Conservation (phyloP, 352 stramenopile genomes). For the Phytophthora kernoviae region DNA sequence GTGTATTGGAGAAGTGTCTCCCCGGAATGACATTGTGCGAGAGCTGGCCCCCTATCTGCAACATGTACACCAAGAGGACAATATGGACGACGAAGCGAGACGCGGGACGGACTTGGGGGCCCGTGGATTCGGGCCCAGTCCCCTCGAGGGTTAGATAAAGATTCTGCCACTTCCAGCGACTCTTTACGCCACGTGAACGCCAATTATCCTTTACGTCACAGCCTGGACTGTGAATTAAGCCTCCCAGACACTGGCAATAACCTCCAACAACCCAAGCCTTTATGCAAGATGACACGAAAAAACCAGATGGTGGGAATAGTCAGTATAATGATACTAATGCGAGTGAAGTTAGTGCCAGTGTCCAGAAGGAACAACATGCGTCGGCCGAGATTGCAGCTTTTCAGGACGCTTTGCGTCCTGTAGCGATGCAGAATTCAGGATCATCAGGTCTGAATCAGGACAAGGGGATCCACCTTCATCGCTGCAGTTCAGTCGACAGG, state of each 20-base stretch:
- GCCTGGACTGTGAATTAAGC: constrained; percentile 39
- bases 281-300: constrained; percentile 36
- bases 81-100: constrained; percentile 58
- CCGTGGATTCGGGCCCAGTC: constrained; percentile 53
- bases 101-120: constrained; percentile 41
- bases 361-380: constrained; percentile 27
- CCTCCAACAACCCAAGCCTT: constrained; percentile 12
- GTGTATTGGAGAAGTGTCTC: constrained; percentile 84
- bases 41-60: constrained; percentile 87
- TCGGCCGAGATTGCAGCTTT: constrained; percentile 17
- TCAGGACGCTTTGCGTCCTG: constrained; percentile 11
- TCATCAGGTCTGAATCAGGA: constrained; percentile 22
- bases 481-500: constrained; percentile 22
- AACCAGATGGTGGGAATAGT: constrained; percentile 14
- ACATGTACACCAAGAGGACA: constrained; percentile 81
- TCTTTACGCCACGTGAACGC: constrained; percentile 60
- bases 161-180: constrained; percentile 63
- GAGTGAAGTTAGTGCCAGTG: constrained; percentile 16
- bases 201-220: constrained; percentile 39
- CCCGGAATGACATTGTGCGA: constrained; percentile 89
- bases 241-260: constrained; percentile 19
- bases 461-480: constrained; percentile 21
- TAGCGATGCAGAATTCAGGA: constrained; percentile 8
- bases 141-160: constrained; percentile 62
- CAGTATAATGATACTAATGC: constrained; percentile 11